Percentiles rank a stretch among this genome's conserved stretches.
phyloP scores from a whole-genome alignment of 1,284 basidiomycete genomes.

The Apiotrichum sp. region DNA sequence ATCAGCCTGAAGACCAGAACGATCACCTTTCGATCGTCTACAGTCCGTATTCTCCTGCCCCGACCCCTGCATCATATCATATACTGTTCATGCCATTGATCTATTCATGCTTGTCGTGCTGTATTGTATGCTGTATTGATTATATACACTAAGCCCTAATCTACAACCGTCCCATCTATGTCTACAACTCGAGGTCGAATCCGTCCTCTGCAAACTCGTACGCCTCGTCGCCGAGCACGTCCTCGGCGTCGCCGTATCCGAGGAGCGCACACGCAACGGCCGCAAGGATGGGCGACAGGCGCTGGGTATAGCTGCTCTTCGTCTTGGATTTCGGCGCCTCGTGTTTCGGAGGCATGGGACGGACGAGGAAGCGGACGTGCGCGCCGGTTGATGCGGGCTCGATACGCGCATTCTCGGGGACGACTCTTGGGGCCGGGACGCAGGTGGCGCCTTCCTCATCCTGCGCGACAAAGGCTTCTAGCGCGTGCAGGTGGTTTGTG shows the following conservation, averaged over 20 bases:
- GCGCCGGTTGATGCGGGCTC: not conserved
- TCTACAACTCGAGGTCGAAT: not conserved
- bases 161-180: too few species aligned
- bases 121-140: too few species aligned
- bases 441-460: not conserved
- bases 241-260: not conserved
- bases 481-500: not conserved
- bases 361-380: constrained; percentile 1
- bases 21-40: too few species aligned
- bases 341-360: not conserved
- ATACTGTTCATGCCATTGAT: too few species aligned
- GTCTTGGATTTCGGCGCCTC: not conserved
- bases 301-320: not conserved
- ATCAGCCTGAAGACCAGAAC: too few species aligned
- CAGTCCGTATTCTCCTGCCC: too few species aligned
- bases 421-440: not conserved
- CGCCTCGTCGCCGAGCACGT: not conserved
- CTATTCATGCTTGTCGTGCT: too few species aligned
- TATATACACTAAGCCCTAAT: too few species aligned
- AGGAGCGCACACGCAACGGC: not conserved
- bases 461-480: not conserved
- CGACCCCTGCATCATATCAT: too few species aligned
- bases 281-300: not conserved
- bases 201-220: not conserved
- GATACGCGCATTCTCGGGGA: not conserved